Percentiles rank a stretch among this genome's conserved stretches.
Conservation (phyloP, 768 basidiomycete species). For the Ramaria rubella region DNA sequence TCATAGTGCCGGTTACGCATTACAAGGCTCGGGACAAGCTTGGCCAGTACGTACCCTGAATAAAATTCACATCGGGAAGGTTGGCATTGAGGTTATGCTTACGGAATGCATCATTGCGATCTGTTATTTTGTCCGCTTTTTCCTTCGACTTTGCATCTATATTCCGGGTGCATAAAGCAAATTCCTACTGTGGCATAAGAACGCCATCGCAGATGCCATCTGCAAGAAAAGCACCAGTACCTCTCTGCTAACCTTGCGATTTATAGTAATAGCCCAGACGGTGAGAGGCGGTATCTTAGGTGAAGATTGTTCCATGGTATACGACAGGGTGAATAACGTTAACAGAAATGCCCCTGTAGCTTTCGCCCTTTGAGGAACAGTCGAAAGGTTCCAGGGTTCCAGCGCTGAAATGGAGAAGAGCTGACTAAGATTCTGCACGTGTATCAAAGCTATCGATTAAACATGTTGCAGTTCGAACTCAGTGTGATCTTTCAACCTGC, state of each 20-base stretch:
- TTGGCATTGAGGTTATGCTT: not conserved
- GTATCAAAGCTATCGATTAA: too few species aligned
- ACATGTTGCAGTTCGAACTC: too few species aligned
- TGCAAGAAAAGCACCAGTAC: not conserved
- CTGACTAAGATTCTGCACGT: too few species aligned
- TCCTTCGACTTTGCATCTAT: slow-evolving; percentile 5
- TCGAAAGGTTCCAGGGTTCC: too few species aligned
- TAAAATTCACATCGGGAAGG: not conserved
- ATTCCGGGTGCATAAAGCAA: slow-evolving; percentile 1
- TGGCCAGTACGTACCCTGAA: slow-evolving; percentile 10
- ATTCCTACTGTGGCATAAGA: slow-evolving; percentile 1
- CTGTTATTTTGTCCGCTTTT: slow-evolving; percentile 1
- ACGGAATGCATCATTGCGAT: slow-evolving; percentile 11
- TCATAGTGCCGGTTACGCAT: not conserved
- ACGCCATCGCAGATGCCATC: not conserved
- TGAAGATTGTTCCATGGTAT: slow-evolving; percentile 2
- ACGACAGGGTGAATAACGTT: too few species aligned
- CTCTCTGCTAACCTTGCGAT: slow-evolving; percentile 8
- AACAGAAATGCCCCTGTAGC: too few species aligned
- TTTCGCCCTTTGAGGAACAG: too few species aligned
- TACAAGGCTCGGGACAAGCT: slow-evolving; percentile 4
- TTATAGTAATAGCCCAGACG: slow-evolving; percentile 7
- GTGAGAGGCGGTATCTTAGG: slow-evolving; percentile 1
- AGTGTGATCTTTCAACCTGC: too few species aligned
- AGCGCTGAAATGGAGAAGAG: too few species aligned